phyloP scores from a whole-genome alignment of 1,284 basidiomycete species.

The Athelia sp. region DNA sequence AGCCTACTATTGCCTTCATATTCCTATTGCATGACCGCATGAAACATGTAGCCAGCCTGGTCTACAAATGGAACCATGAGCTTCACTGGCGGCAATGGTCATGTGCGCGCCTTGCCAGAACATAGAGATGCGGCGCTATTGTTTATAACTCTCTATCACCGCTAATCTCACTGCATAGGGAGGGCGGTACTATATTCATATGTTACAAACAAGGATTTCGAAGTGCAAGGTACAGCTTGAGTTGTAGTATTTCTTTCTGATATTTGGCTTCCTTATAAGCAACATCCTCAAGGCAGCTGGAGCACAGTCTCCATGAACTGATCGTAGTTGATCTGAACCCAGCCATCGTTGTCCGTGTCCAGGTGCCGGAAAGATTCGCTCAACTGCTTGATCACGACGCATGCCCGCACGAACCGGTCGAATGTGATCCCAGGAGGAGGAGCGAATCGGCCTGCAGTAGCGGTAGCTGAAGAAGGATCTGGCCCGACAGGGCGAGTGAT shows the following conservation, averaged over 20 bases:
- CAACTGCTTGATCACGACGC: conserved; percentile 75
- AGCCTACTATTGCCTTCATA: too few relatives aligned
- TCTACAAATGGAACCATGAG: too few relatives aligned
- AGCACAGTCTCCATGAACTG: conserved; percentile 72
- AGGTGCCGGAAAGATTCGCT: conserved; percentile 58
- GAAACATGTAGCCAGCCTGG: too few relatives aligned
- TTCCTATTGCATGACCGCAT: too few relatives aligned
- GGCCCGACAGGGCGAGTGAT: conserved; percentile 28
- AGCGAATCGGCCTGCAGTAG: conserved; percentile 19
- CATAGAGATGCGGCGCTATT: neutral
- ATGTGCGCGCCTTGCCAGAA: too few relatives aligned
- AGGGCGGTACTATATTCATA: neutral
- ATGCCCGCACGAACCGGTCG: conserved; percentile 79
- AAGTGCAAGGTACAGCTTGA: neutral
- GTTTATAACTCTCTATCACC: neutral
- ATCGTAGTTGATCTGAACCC: conserved; percentile 75
- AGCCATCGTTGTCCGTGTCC: conserved; percentile 66
- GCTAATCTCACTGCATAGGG: neutral
- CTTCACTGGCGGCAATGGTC: too few relatives aligned
- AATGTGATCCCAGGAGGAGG: conserved; percentile 63
- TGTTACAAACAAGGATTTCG: neutral
- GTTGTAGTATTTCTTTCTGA: neutral
- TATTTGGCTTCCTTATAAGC: neutral
- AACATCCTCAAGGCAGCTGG: conserved; percentile 50
- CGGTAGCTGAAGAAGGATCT: conserved; percentile 44